phyloP scores from a whole-genome alignment of 2,329 filamentous ascomycete species.

The Parascedosporium putredinis region DNA sequence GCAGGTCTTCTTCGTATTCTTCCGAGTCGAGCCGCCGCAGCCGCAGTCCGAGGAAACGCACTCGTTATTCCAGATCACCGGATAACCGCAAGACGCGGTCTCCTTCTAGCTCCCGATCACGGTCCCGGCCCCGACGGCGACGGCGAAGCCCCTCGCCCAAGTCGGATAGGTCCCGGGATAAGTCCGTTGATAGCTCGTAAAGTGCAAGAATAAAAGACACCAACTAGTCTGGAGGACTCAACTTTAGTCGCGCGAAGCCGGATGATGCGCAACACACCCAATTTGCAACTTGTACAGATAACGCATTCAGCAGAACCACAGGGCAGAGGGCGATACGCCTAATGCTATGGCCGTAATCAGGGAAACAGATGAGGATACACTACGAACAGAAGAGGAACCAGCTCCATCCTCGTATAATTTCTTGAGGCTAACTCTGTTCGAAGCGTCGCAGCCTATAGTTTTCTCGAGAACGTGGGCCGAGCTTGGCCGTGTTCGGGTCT shows the following conservation, averaged over 20 bases:
- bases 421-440: neutral
- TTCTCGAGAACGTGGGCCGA: too few species aligned
- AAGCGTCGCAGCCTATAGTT: neutral
- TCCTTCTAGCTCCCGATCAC: slow-evolving; percentile 8
- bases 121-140: slow-evolving; percentile 3
- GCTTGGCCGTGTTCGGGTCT: neutral
- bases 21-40: slow-evolving; percentile 8
- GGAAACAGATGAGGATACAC: too few species aligned
- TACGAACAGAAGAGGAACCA: too few species aligned
- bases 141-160: neutral
- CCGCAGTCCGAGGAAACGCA: slow-evolving; percentile 4
- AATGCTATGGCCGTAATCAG: too few species aligned
- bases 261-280: too few species aligned
- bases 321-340: too few species aligned
- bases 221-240: too few species aligned
- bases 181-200: slow-evolving; percentile 43
- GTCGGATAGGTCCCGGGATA: slow-evolving; percentile 27
- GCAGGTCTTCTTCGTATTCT: slow-evolving; percentile 13
- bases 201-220: slow-evolving; percentile 9
- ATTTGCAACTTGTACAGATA: too few species aligned
- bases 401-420: too few species aligned
- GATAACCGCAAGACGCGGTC: slow-evolving; percentile 7
- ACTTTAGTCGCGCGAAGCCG: too few species aligned
- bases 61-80: slow-evolving; percentile 8
- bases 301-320: too few species aligned